Conservation (phyloP, 352 stramenopile genomes). For the Globisporangium cylindrosporum region DNA sequence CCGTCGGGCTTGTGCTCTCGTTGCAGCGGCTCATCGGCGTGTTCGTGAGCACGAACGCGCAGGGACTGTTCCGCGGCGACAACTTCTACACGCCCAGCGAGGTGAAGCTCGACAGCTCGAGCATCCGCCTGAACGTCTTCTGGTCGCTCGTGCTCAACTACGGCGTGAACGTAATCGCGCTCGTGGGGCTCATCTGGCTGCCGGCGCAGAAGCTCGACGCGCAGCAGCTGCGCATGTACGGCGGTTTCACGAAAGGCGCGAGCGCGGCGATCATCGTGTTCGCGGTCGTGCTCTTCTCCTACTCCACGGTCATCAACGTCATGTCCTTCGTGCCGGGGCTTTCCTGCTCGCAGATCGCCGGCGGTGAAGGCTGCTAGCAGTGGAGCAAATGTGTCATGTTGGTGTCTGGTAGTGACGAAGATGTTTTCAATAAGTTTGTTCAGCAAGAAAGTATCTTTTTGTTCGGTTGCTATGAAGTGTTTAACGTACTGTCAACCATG, state of each 20-base stretch:
- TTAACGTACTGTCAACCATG: too few species aligned
- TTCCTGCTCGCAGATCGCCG: constrained; percentile 32
- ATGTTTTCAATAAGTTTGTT: neutral
- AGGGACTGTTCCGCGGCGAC: constrained; percentile 12
- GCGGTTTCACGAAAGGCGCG: constrained; percentile 54
- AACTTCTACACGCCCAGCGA: constrained; percentile 14
- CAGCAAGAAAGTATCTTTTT: neutral
- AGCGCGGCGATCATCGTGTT: constrained; percentile 40
- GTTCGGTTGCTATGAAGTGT: neutral
- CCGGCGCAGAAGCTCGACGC: constrained; percentile 66
- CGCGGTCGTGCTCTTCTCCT: constrained; percentile 36
- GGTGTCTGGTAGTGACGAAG: neutral
- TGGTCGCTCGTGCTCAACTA: constrained; percentile 19
- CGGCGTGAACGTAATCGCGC: constrained; percentile 15
- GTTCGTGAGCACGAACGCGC: constrained; percentile 17
- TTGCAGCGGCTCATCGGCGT: constrained; percentile 16
- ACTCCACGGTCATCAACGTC: constrained; percentile 38
- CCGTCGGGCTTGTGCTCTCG: constrained; percentile 23
- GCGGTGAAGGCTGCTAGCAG: constrained; percentile 30
- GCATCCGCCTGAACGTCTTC: constrained; percentile 13
- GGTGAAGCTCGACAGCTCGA: constrained; percentile 9
- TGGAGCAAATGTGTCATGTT: neutral
- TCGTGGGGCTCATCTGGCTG: constrained; percentile 22
- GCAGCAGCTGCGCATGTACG: constrained; percentile 62
- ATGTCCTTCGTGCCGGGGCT: constrained; percentile 37